phyloP scores from a whole-genome alignment of 306 rosid species.

The Quercus mongolica region DNA sequence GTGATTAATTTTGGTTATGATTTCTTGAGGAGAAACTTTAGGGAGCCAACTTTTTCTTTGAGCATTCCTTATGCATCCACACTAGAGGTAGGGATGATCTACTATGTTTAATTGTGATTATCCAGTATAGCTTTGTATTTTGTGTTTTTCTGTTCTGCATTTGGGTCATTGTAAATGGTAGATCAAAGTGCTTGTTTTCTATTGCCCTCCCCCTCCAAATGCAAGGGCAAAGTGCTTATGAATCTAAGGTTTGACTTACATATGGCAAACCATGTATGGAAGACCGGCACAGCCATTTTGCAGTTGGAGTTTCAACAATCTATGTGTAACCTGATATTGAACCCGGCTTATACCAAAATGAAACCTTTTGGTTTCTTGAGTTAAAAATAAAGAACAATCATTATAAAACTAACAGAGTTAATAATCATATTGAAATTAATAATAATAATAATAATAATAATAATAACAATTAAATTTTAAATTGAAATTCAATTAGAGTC shows the following conservation, averaged over 20 bases:
- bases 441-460: too few species aligned
- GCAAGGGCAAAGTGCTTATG: background rate
- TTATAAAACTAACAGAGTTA: too few species aligned
- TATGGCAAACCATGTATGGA: background rate
- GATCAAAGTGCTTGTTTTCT: conserved; percentile 41
- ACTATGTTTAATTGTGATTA: conserved; percentile 47
- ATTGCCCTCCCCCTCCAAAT: conserved; percentile 17
- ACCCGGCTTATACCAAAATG: too few species aligned
- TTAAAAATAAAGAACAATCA: too few species aligned
- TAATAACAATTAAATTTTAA: too few species aligned
- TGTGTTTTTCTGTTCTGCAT: conserved; percentile 5
- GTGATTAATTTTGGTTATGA: conserved; percentile 85
- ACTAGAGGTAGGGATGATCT: conserved; percentile 93
- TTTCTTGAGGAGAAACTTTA: conserved; percentile 87
- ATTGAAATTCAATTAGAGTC: too few species aligned
- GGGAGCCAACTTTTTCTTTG: conserved; percentile 84
- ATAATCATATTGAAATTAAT: too few species aligned
- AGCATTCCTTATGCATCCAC: conserved; percentile 92
- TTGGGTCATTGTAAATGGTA: conserved; percentile 37
- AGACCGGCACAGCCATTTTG: too few species aligned
- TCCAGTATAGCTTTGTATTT: conserved; percentile 39
- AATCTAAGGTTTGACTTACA: background rate
- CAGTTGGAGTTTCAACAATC: too few species aligned
- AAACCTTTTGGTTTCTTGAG: too few species aligned
- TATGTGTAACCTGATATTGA: too few species aligned